These are phyloP conservation scores for Plenodomus tracheiphilus DNA, from an alignment of 2,329 filamentous ascomycete species.

Conservation along the genomic window DNA sequence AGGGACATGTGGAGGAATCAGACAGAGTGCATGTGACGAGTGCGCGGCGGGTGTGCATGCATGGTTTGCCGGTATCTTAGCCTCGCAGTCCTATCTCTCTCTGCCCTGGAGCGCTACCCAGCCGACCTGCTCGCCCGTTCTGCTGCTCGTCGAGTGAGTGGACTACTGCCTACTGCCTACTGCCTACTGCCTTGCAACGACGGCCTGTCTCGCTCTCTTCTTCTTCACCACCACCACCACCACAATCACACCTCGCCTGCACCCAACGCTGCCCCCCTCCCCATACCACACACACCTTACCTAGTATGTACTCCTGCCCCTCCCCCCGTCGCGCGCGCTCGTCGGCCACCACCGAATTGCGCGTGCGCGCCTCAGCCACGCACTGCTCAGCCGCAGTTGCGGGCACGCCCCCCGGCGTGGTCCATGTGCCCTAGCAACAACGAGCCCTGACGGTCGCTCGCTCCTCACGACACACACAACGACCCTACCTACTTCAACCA, in stretches of 20 bases:
- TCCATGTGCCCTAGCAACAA: constrained; percentile 21
- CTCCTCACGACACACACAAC: constrained; percentile 20
- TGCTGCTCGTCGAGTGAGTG: no score
- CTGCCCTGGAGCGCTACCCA: constrained; percentile 3
- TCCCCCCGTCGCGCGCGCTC: not conserved
- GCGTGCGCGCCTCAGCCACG: constrained; percentile 11
- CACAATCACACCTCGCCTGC: constrained; percentile 14
- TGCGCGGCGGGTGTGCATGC: constrained; percentile 4
- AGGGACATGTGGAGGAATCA: no score
- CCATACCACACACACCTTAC: constrained; percentile 17
- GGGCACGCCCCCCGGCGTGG: constrained; percentile 17
- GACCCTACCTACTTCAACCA: constrained; percentile 37
- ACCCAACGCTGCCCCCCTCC: constrained; percentile 14
- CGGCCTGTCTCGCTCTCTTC: constrained; percentile 1
- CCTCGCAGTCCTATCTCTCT: not conserved
- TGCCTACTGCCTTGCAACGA: not conserved
- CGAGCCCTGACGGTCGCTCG: constrained; percentile 18
- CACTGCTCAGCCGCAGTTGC: constrained; percentile 18
- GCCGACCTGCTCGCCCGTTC: constrained; percentile 6
- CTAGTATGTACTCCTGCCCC: constrained; percentile 4
- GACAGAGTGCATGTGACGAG: constrained; percentile 13
- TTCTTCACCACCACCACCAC: constrained; percentile 3
- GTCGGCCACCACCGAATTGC: not conserved
- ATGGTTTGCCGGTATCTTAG: constrained; percentile 3
- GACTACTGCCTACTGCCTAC: not conserved